These are phyloP conservation scores for Macrocybe gigantea DNA, from an alignment of 768 basidiomycete species.

Conservation along the genomic window DNA sequence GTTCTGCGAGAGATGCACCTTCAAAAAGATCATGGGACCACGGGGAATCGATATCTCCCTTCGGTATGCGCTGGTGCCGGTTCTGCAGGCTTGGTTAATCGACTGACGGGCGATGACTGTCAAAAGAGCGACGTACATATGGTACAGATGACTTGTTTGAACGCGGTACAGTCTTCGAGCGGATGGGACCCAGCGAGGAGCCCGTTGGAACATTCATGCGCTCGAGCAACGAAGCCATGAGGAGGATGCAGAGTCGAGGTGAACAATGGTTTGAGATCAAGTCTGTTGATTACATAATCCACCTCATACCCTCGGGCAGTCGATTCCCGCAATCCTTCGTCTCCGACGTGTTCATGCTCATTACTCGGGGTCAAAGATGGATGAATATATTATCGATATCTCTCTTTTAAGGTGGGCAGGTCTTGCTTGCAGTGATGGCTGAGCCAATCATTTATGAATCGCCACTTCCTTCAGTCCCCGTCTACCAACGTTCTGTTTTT, in stretches of 20 bases:
- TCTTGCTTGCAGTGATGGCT: too few relatives aligned
- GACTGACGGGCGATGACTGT: conserved; percentile 10
- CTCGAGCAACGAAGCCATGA: conserved; percentile 55
- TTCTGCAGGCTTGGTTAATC: conserved; percentile 23
- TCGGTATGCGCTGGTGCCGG: conserved; percentile 50
- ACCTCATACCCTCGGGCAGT: too few relatives aligned
- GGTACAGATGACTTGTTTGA: conserved; percentile 37
- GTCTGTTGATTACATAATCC: too few relatives aligned
- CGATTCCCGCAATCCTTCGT: too few relatives aligned
- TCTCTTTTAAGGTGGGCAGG: too few relatives aligned
- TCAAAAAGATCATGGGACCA: conserved; percentile 76
- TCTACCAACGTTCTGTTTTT: conserved; percentile 40
- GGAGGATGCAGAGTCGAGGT: too few relatives aligned
- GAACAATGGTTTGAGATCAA: too few relatives aligned
- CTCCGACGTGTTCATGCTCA: too few relatives aligned
- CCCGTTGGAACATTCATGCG: conserved; percentile 43
- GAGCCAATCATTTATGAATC: conserved; percentile 42
- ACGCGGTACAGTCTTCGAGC: conserved; percentile 27
- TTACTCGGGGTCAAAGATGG: too few relatives aligned
- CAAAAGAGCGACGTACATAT: conserved; percentile 41
- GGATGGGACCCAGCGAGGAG: conserved; percentile 38
- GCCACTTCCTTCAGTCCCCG: conserved; percentile 27
- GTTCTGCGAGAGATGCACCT: conserved; percentile 53
- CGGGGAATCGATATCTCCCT: conserved; percentile 57
- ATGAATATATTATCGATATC: too few relatives aligned